A percentile compares a stretch with the other conserved stretches of the same genome.
Conservation (phyloP, 352 stramenopile species). For the Phytophthora citrophthora region DNA sequence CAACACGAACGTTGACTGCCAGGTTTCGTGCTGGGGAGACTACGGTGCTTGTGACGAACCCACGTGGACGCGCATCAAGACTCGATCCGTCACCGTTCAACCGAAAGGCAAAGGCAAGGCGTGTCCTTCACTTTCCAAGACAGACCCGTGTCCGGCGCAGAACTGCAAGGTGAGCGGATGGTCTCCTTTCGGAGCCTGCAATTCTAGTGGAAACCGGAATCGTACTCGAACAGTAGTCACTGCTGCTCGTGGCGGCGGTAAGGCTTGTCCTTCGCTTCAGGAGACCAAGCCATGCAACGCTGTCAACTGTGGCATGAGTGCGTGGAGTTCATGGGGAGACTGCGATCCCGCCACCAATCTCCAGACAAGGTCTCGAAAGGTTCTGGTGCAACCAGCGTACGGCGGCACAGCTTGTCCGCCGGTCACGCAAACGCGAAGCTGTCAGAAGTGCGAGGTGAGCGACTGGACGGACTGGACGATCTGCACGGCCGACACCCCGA, state of each 20-base stretch:
- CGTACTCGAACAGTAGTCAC: slow-evolving; percentile 44
- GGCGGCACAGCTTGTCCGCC: slow-evolving; percentile 48
- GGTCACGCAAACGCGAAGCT: slow-evolving; percentile 52
- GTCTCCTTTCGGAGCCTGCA: slow-evolving; percentile 48
- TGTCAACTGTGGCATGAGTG: slow-evolving; percentile 60
- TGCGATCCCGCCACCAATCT: slow-evolving; percentile 43
- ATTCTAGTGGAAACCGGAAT: slow-evolving; percentile 42
- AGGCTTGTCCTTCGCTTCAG: slow-evolving; percentile 51
- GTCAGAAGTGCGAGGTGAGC: slow-evolving; percentile 56
- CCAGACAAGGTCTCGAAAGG: slow-evolving; percentile 44
- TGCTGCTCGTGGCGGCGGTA: slow-evolving; percentile 39
- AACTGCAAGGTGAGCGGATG: slow-evolving; percentile 69
- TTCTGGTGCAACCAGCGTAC: slow-evolving; percentile 44
- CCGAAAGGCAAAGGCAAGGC: slow-evolving; percentile 44
- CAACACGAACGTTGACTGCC: slow-evolving; percentile 48
- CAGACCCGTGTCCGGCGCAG: slow-evolving; percentile 38
- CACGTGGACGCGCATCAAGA: slow-evolving; percentile 37
- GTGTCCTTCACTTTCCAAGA: slow-evolving; percentile 46
- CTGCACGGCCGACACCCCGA: slow-evolving; percentile 41
- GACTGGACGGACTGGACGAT: slow-evolving; percentile 60
- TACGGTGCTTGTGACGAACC: slow-evolving; percentile 44
- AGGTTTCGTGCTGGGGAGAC: slow-evolving; percentile 52
- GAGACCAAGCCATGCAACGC: slow-evolving; percentile 46
- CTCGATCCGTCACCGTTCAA: slow-evolving; percentile 43
- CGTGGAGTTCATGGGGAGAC: slow-evolving; percentile 52